Base-by-base conservation (phyloP, 1,284 basidiomycete species). In the Hypsizygus ulmarius region DNA sequence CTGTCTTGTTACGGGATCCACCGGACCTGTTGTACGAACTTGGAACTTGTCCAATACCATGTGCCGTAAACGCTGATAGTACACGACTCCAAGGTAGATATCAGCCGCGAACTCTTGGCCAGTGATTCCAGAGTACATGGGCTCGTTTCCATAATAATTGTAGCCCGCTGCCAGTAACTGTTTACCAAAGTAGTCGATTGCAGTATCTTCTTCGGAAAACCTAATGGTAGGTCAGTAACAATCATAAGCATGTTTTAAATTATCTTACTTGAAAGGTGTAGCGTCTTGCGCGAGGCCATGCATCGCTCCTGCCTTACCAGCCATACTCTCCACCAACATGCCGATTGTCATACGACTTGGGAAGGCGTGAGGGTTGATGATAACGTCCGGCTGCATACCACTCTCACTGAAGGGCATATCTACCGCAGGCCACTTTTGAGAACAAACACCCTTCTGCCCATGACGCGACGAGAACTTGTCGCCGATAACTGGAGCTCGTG, bases 31-130 rank as follows among this genome's bases (percentile, higher is more conserved):
- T 21, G 97, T 98, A 59, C 97, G 87, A 30, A 98, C 95, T 74
- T 99, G 97, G 81, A 96, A 99, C 73, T 99, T 99, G 78, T 99
- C 97, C 61, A 97, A 80, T 46, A 99, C 97, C 97, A 99, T 99
- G 80, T 99, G 97, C 59, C 97, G 85, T 52, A 99, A 77, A 52
- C 97, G 88, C 68, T 99, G 97, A 71, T 99, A 99, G 74, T 97
- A 98, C 43, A 99, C 96, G 38, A 97, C 87, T 16, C 97, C 97
- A 53, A 99, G 82, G 71, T 99, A 99, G 63, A 99, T 99, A 67
- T 99, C 97, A 3, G 96, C 95, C 14, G 90, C 87, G 68, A 99
- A 97, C 73, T 99, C 97, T 70, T 98, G 81, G 15, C 97, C 97
- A 5, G 97, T 99, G 65, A 99, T 97, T 32, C 97, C 97, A 52